Base-by-base conservation (phyloP, 305 asterid genomes). In the Salvia sclarea region DNA sequence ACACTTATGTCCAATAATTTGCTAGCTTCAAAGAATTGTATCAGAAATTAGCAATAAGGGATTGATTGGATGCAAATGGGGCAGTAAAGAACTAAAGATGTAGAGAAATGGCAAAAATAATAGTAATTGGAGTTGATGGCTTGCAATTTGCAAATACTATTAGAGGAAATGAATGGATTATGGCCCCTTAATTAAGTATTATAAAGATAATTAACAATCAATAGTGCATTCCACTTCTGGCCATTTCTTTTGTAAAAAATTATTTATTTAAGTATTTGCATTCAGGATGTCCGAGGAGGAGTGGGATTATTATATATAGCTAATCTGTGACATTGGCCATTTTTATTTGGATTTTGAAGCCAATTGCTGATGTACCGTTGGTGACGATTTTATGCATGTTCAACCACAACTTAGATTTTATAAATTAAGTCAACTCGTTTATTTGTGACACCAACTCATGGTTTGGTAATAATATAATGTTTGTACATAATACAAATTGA, bases 351-450 rank as follows among this genome's bases (percentile, higher is more conserved):
- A 33, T 11, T 25, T 14, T 20, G 17, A 57, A 33, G 17, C 44
- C 13, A 11, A 41, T 47, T 75, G 79, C 44, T 69, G 76, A 75
- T 33, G 76, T 50, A 50, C 0, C 2, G 10, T 21, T 65, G 47
- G 40, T 76, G 80, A 76, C 74, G 74, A 16, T 52, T 21, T 65
- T 71, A 18, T 11, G 63, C 77, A 76, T 66, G 61, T 76, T 44
- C 45, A 10, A 7, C 16, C 28, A 54, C 61, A 52, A 66, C 49
- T 59, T 59, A 50, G 22, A 49, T 56, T 20, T 40, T 30, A 9
- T 47, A 20, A 40, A 35, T 8, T 3, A 22, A 37, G 57, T 66
- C 69, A 43, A 74, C 70, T 52, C 28, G 12, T 8, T 12, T 20
- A 12, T 5, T 17, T 60, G 66, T 20, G 49, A 20, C 41, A 43